phyloP scores from a whole-genome alignment of 1,284 basidiomycete species.

The Cutaneotrichosporon sp. region DNA sequence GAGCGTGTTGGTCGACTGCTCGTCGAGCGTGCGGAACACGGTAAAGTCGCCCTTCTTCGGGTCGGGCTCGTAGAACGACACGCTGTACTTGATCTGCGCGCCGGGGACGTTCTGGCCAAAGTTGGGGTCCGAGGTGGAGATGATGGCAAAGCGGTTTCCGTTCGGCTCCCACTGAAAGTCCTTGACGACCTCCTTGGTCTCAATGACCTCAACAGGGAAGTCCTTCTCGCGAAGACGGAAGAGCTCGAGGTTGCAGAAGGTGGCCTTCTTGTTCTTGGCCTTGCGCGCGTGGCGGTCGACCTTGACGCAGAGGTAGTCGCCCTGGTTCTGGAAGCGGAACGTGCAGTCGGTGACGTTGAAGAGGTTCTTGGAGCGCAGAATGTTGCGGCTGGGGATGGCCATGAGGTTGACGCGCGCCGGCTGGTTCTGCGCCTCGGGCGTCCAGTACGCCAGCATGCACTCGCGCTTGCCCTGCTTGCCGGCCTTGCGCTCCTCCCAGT shows the following conservation, averaged over 20 bases:
- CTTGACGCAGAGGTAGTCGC: constrained; percentile 98
- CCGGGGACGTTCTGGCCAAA: constrained; percentile 82
- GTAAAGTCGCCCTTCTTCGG: constrained; percentile 97
- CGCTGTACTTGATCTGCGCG: constrained; percentile 89
- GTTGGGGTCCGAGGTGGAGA: constrained; percentile 91
- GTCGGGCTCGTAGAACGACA: constrained; percentile 95
- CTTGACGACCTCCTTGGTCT: constrained; percentile 93
- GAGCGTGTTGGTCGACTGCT: constrained; percentile 88
- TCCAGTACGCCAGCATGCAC: constrained; percentile 97
- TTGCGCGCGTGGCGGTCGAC: constrained; percentile 77
- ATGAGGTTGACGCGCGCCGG: constrained; percentile 93
- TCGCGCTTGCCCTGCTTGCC: constrained; percentile 54
- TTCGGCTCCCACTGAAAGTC: constrained; percentile 99
- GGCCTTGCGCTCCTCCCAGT: constrained; percentile 66
- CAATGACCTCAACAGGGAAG: constrained; percentile 95
- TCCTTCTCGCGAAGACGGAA: constrained; percentile 98
- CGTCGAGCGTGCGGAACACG: constrained; percentile 72
- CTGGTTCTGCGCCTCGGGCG: constrained; percentile 92
- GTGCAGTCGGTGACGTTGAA: constrained; percentile 99
- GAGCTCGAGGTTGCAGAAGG: constrained; percentile 97
- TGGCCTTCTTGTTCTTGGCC: constrained; percentile 98
- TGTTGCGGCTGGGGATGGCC: constrained; percentile 76
- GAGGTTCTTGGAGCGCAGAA: constrained; percentile 91
- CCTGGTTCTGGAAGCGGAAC: constrained; percentile 97
- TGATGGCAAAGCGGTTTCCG: constrained; percentile 91